Percentiles rank a stretch among this genome's conserved stretches.
Conservation (phyloP, 352 stramenopile genomes). For the Globisporangium uncinulatum region DNA sequence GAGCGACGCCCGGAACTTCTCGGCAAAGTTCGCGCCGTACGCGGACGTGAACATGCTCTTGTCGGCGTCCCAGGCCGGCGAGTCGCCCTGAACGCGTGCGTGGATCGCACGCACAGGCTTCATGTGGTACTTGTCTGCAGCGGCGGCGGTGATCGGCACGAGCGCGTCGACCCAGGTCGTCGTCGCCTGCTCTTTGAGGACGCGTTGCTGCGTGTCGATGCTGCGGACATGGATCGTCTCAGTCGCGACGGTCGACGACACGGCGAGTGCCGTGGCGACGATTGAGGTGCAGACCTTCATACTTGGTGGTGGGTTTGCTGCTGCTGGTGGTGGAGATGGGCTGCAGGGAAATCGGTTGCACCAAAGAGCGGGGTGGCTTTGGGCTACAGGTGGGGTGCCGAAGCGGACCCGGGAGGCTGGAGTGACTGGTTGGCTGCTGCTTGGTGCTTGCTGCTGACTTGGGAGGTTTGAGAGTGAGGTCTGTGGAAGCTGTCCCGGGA, state of each 20-base stretch:
- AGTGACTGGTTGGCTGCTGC: neutral
- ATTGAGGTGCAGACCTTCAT: slow-evolving; percentile 7
- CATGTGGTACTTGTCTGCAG: slow-evolving; percentile 47
- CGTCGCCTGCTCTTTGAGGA: neutral
- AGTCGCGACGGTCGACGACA: neutral
- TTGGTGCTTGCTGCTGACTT: slow-evolving; percentile 6
- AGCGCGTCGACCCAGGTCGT: slow-evolving; percentile 18
- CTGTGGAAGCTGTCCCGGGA: neutral
- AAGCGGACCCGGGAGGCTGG: neutral
- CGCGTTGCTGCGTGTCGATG: neutral
- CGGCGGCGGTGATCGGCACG: slow-evolving; percentile 27
- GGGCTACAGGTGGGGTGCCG: slow-evolving; percentile 3
- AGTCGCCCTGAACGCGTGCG: slow-evolving; percentile 54
- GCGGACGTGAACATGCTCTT: slow-evolving; percentile 12
- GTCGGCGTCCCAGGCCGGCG: slow-evolving; percentile 43
- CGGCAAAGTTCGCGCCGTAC: slow-evolving; percentile 4
- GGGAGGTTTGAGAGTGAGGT: neutral
- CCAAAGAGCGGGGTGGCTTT: neutral
- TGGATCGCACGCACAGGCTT: slow-evolving; percentile 48
- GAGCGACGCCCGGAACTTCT: slow-evolving; percentile 27
- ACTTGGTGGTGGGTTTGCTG: neutral
- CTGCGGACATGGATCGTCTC: neutral
- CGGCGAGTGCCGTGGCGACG: slow-evolving; percentile 1
- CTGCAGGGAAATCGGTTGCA: too few relatives aligned
- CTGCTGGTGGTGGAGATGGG: neutral